Conservation (phyloP, 768 basidiomycete genomes). For the Pisolithus albus region DNA sequence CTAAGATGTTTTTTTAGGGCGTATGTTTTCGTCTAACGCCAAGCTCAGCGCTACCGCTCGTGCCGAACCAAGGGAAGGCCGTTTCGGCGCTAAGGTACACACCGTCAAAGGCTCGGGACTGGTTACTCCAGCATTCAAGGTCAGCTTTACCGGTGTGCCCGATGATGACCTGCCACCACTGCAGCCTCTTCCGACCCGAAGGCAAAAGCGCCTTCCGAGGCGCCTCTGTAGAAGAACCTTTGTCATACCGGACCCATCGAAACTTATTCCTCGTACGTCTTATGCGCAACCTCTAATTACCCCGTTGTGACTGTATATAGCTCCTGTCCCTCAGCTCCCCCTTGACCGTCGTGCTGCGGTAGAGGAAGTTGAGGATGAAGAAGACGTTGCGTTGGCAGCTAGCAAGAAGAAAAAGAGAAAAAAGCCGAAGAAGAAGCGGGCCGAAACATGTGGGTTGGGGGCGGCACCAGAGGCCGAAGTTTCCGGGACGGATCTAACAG, state of each 20-base stretch:
- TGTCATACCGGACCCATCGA: conserved; percentile 8
- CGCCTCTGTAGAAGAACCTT: neutral
- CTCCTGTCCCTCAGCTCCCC: conserved; percentile 22
- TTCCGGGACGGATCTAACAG: conserved; percentile 15
- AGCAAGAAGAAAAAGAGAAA: conserved; percentile 70
- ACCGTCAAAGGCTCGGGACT: conserved; percentile 9
- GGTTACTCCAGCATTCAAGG: conserved; percentile 1
- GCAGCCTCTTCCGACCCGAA: conserved; percentile 5
- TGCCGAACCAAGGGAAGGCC: conserved; percentile 26
- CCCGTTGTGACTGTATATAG: conserved; percentile 6
- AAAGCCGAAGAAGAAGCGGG: conserved; percentile 70
- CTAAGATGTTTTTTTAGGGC: conserved; percentile 38
- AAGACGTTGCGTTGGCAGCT: conserved; percentile 29
- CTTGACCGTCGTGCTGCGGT: conserved; percentile 41
- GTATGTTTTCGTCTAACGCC: conserved; percentile 49
- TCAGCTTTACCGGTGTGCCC: conserved; percentile 6
- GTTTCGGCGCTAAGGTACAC: conserved; percentile 17
- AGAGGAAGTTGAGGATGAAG: conserved; percentile 73
- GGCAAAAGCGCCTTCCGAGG: conserved; percentile 5
- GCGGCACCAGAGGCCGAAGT: conserved; percentile 17
- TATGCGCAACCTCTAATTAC: neutral
- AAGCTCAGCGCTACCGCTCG: conserved; percentile 36
- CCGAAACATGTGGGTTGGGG: conserved; percentile 8
- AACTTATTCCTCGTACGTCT: neutral
- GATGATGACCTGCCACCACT: conserved; percentile 6